These are phyloP conservation scores for Hansenula sp. DNA, from an alignment of 1,139 yeast genomes.

Conservation along the genomic window DNA sequence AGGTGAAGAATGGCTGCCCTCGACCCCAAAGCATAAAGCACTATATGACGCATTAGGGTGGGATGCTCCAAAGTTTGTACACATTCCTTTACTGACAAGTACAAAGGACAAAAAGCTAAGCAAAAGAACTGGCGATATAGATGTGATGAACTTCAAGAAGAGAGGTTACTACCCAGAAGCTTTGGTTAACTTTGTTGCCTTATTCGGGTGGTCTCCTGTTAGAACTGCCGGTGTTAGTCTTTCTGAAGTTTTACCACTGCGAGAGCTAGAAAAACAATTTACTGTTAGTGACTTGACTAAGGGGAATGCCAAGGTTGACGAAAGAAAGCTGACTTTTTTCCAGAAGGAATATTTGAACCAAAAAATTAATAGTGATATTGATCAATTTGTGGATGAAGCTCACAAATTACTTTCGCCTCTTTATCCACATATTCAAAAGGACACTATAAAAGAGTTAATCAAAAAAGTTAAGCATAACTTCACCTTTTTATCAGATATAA, in stretches of 20 bases:
- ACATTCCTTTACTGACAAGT: constrained; percentile 83
- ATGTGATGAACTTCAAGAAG: constrained; percentile 54
- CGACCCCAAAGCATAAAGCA: constrained; percentile 93
- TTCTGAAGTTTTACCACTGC: constrained; percentile 58
- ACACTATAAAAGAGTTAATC: constrained; percentile 22
- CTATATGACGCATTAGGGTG: constrained; percentile 85
- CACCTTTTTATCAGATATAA: constrained; percentile 45
- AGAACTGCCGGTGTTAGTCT: constrained; percentile 47
- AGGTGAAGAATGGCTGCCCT: constrained; percentile 97
- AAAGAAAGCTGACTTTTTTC: constrained; percentile 67
- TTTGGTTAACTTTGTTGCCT: constrained; percentile 76
- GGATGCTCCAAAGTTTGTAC: constrained; percentile 79
- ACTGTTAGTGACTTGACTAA: constrained; percentile 70
- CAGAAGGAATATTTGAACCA: constrained; percentile 61
- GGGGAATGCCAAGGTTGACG: constrained; percentile 91
- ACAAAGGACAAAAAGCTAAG: constrained; percentile 75
- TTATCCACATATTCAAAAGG: constrained; percentile 16
- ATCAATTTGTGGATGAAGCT: constrained; percentile 31
- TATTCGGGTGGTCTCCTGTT: constrained; percentile 93
- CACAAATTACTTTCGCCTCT: constrained; percentile 17
- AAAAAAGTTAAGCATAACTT: constrained; percentile 34
- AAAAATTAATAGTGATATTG: constrained; percentile 34
- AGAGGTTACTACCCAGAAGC: constrained; percentile 84
- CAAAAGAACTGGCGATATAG: constrained; percentile 80
- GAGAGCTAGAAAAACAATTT: constrained; percentile 45